Evolutionary conservation across 331 rosid species (phyloP).

Genomic region (Rhamnella rubrinervis): DNA sequence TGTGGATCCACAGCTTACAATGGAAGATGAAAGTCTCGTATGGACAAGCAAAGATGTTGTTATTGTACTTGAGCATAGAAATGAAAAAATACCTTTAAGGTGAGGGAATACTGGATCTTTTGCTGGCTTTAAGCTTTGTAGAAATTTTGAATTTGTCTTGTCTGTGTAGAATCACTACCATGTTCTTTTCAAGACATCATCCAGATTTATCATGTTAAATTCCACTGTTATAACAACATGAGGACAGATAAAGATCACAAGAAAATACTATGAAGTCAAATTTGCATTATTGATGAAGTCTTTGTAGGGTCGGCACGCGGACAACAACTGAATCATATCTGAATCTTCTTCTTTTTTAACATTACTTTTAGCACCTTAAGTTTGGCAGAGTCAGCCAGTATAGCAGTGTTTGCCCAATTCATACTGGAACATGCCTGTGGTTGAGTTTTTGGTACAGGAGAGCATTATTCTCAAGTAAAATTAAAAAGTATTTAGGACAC

Average conservation of each 20-base stretch:
- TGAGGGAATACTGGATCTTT: slow-evolving; percentile 36
- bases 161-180: neutral
- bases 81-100: slow-evolving; percentile 84
- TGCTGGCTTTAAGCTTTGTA: neutral
- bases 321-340: neutral
- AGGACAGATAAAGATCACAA: neutral
- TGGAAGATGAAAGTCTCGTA: slow-evolving; percentile 94
- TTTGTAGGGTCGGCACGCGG: neutral
- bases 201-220: neutral
- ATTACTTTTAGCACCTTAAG: slow-evolving; percentile 13
- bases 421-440: too few relatives aligned
- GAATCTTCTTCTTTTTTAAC: neutral
- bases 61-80: slow-evolving; percentile 94
- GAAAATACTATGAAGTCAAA: neutral
- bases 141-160: neutral
- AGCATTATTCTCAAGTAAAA: too few relatives aligned
- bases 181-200: neutral
- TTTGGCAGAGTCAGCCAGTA: neutral
- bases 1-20: slow-evolving; percentile 84
- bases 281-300: neutral
- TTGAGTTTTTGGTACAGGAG: too few relatives aligned
- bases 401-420: too few relatives aligned
- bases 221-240: neutral
- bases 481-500: too few relatives aligned
- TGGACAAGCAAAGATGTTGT: slow-evolving; percentile 94